These are phyloP conservation scores for Austropuccinia psidii DNA, from an alignment of 1,284 basidiomycete genomes.

Conservation along the genomic window DNA sequence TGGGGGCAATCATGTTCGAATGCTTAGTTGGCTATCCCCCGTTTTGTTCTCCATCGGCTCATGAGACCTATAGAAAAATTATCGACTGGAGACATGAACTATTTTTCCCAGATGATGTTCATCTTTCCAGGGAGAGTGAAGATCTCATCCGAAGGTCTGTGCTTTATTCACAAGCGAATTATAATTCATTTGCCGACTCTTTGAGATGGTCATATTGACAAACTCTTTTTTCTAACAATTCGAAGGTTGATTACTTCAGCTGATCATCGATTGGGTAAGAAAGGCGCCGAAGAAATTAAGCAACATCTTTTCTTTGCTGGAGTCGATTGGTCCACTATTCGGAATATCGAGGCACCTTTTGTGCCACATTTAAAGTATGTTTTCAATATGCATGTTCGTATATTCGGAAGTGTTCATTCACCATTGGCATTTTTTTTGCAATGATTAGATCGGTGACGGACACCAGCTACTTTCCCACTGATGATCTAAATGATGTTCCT, in stretches of 20 bases:
- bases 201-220: not conserved
- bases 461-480: constrained; percentile 93
- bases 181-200: not conserved
- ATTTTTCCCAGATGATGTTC: constrained; percentile 91
- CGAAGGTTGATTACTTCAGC: constrained; percentile 10
- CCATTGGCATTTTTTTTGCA: not conserved
- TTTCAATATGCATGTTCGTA: not conserved
- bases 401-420: too few relatives aligned
- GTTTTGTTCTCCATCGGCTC: constrained; percentile 94
- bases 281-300: constrained; percentile 74
- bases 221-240: not conserved
- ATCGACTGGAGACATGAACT: constrained; percentile 88
- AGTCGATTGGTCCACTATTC: constrained; percentile 84
- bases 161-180: not conserved
- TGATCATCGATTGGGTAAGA: constrained; percentile 56
- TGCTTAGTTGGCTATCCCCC: constrained; percentile 93
- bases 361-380: constrained; percentile 68
- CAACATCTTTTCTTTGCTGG: constrained; percentile 73
- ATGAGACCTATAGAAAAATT: constrained; percentile 98
- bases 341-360: constrained; percentile 90
- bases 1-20: constrained; percentile 93
- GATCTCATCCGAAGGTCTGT: constrained; percentile 70
- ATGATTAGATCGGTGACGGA: constrained; percentile 68
- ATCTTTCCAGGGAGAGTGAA: constrained; percentile 83
- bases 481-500: constrained; percentile 76